Conservation (phyloP, 441 rosid species). For the Gossypium trilobum region DNA sequence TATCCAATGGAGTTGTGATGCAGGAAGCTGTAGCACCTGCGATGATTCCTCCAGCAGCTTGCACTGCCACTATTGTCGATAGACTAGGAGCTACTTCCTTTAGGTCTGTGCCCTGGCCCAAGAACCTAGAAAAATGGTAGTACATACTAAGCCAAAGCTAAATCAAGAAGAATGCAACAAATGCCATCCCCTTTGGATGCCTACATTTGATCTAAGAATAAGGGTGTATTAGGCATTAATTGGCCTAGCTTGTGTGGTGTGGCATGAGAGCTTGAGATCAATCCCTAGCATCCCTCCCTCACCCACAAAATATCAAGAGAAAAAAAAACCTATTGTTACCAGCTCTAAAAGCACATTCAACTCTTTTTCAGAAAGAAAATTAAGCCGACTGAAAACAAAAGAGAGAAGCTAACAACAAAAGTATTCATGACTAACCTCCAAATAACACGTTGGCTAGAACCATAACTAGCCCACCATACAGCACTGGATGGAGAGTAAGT, state of each 20-base stretch:
- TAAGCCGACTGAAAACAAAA: neutral
- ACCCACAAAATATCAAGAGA: too few relatives aligned
- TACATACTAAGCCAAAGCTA: constrained; percentile 6
- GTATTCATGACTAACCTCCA: constrained; percentile 55
- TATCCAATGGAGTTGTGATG: constrained; percentile 86
- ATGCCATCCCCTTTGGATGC: neutral
- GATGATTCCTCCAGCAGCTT: constrained; percentile 75
- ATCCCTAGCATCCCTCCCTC: too few relatives aligned
- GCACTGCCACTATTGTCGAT: constrained; percentile 51
- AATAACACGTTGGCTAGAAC: constrained; percentile 84
- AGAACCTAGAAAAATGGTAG: constrained; percentile 37
- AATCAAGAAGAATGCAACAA: neutral
- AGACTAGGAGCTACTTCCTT: constrained; percentile 42
- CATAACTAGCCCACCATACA: constrained; percentile 98
- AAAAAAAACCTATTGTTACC: neutral
- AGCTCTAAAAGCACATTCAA: neutral
- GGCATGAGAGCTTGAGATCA: too few relatives aligned
- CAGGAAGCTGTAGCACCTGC: constrained; percentile 89
- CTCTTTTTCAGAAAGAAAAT: neutral
- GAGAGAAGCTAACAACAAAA: constrained; percentile 12
- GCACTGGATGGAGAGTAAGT: constrained; percentile 95
- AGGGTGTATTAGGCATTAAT: neutral
- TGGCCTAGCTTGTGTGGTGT: neutral
- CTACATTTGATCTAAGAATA: constrained; percentile 1
- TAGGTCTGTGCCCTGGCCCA: constrained; percentile 42